Conservation (phyloP, 2,329 filamentous ascomycete genomes). For the Talaromyces sp. region DNA sequence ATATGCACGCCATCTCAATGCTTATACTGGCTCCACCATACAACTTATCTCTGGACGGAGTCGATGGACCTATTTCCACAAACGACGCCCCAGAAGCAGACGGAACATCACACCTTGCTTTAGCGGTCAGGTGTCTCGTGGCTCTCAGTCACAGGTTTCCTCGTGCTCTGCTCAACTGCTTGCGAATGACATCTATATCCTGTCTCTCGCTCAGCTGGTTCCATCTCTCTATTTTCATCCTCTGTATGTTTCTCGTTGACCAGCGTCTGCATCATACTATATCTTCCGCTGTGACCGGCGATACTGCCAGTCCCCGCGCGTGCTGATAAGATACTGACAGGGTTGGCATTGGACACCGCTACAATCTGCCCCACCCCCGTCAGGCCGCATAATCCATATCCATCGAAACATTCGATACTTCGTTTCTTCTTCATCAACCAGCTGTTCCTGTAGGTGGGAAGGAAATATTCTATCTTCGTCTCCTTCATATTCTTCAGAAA, state of each 20-base stretch:
- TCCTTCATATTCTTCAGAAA: background rate
- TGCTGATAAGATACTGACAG: slow-evolving; percentile 5
- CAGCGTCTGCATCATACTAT: background rate
- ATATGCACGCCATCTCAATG: slow-evolving; percentile 3
- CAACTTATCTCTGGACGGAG: background rate
- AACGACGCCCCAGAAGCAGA: background rate
- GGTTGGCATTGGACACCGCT: slow-evolving; percentile 13
- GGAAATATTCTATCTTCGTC: background rate
- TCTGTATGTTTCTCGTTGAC: background rate
- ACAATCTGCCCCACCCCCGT: slow-evolving; percentile 8
- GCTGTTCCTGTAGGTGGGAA: background rate
- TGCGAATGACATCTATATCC: background rate
- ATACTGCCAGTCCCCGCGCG: background rate
- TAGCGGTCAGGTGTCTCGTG: slow-evolving; percentile 9
- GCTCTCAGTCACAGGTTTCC: background rate
- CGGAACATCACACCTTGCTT: background rate
- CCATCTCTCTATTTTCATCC: background rate
- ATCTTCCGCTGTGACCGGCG: background rate
- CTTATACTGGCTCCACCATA: background rate
- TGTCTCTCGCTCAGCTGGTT: background rate
- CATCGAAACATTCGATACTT: background rate
- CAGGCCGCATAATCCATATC: slow-evolving; percentile 3
- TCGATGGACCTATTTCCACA: slow-evolving; percentile 1
- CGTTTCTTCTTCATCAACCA: background rate
- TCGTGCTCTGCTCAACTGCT: background rate